Evolutionary conservation across 371 early-diverging fungal genomes (phyloP).

Genomic region (Mucor mucedo): DNA sequence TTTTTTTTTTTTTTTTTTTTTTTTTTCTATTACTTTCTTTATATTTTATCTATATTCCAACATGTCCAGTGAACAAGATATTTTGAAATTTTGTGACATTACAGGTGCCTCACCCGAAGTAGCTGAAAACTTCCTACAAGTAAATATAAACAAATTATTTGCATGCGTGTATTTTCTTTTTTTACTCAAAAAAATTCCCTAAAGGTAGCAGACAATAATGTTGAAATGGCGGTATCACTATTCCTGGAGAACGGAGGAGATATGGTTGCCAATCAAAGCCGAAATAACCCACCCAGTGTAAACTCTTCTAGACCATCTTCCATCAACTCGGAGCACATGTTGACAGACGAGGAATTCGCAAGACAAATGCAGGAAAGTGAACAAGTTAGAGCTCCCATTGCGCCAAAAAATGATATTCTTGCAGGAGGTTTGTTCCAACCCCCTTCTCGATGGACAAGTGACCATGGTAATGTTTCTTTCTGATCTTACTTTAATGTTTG

Average conservation of each 20-base stretch:
- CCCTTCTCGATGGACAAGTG: conserved; percentile 8
- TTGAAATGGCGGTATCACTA: conserved; percentile 45
- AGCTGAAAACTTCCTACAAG: conserved; percentile 47
- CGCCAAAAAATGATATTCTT: conserved; percentile 76
- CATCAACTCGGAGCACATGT: conserved; percentile 17
- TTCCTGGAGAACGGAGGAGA: conserved; percentile 46
- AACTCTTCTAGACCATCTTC: conserved; percentile 8
- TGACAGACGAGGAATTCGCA: conserved; percentile 59
- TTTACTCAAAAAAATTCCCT: not conserved
- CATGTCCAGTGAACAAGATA: conserved; percentile 36
- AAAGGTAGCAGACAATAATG: conserved; percentile 52
- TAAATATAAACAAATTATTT: conserved; percentile 7
- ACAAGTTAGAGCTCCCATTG: conserved; percentile 78
- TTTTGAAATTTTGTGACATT: conserved; percentile 44
- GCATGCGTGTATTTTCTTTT: not conserved
- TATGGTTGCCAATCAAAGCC: not conserved
- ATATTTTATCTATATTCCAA: conserved; percentile 6
- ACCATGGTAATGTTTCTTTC: not conserved
- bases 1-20: not conserved
- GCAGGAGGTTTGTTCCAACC: conserved; percentile 44
- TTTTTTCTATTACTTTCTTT: not conserved
- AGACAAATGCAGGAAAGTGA: conserved; percentile 58
- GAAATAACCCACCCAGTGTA: not conserved
- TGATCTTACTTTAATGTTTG: too few relatives aligned
- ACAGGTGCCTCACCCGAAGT: conserved; percentile 46